Conservation (phyloP, 1,139 yeast species). For the Yamadazyma songkhlaensis region DNA sequence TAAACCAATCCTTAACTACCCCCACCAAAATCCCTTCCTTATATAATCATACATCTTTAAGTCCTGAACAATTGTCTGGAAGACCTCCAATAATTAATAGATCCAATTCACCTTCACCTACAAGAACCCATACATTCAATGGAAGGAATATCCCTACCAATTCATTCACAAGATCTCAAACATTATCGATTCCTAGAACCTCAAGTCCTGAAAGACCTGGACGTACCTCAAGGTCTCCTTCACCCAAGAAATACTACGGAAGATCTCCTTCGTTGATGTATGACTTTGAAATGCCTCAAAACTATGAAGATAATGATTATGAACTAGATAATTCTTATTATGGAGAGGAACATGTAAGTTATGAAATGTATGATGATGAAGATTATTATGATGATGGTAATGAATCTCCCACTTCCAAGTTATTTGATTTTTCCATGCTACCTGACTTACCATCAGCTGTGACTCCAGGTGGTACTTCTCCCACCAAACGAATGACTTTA, state of each 20-base stretch:
- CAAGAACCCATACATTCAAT: conserved; percentile 8
- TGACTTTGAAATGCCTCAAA: conserved; percentile 33
- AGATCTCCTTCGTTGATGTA: conserved; percentile 17
- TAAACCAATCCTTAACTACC: conserved; percentile 14
- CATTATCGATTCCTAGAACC: conserved; percentile 9
- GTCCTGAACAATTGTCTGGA: conserved; percentile 1
- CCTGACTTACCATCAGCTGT: conserved; percentile 36
- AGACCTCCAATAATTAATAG: conserved; percentile 7
- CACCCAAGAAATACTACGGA: conserved; percentile 25
- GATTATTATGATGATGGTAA: conserved; percentile 12
- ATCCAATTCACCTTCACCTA: conserved; percentile 8
- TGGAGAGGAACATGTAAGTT: background rate
- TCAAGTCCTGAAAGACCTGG: conserved; percentile 7
- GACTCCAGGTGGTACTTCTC: conserved; percentile 13
- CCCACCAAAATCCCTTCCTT: conserved; percentile 20
- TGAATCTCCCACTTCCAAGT: conserved; percentile 25
- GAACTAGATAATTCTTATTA: conserved; percentile 5
- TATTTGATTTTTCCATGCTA: conserved; percentile 39
- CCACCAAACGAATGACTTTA: conserved; percentile 18
- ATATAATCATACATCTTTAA: conserved; percentile 3
- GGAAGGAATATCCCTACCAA: conserved; percentile 4
- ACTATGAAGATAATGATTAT: conserved; percentile 12
- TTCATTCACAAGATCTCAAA: conserved; percentile 10
- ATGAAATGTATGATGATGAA: conserved; percentile 3
- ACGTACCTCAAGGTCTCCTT: conserved; percentile 22